A percentile compares a stretch with the other conserved stretches of the same genome.
phyloP scores from a whole-genome alignment of 169 alveolate species.

The Perkinsus marinus region DNA sequence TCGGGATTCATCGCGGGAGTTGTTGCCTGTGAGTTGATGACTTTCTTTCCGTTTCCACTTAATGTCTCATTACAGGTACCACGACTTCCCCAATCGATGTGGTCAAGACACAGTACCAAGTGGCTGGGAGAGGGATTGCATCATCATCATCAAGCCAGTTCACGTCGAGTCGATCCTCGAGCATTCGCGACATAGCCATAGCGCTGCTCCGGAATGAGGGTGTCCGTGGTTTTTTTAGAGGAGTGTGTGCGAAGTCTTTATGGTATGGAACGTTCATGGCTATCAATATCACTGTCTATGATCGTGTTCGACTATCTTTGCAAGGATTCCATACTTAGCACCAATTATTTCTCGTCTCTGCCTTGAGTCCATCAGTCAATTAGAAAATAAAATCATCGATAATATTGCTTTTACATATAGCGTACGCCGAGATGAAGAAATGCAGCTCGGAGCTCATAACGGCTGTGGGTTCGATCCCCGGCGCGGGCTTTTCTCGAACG shows the following conservation, averaged over 20 bases:
- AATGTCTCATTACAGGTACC: neutral
- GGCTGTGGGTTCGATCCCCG: no score
- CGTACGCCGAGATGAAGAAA: no score
- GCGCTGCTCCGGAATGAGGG: neutral
- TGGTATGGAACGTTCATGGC: neutral
- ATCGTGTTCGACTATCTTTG: neutral
- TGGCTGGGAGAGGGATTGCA: neutral
- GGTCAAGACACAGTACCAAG: neutral
- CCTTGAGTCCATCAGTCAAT: neutral
- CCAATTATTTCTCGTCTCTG: neutral
- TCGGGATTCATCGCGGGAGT: neutral
- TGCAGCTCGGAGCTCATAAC: no score
- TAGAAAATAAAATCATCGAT: no score
- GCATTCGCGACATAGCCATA: neutral
- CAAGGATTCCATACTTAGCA: neutral
- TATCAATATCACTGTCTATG: neutral
- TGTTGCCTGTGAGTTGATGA: neutral
- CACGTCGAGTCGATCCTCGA: neutral
- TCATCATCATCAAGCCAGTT: neutral
- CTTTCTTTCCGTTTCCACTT: neutral
- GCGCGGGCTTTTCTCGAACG: no score
- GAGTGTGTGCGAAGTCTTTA: neutral
- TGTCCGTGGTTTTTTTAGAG: neutral
- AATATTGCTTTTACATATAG: no score
- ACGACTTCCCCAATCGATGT: neutral